phyloP scores from a whole-genome alignment of 345 rosid genomes.

The Mangifera indica region DNA sequence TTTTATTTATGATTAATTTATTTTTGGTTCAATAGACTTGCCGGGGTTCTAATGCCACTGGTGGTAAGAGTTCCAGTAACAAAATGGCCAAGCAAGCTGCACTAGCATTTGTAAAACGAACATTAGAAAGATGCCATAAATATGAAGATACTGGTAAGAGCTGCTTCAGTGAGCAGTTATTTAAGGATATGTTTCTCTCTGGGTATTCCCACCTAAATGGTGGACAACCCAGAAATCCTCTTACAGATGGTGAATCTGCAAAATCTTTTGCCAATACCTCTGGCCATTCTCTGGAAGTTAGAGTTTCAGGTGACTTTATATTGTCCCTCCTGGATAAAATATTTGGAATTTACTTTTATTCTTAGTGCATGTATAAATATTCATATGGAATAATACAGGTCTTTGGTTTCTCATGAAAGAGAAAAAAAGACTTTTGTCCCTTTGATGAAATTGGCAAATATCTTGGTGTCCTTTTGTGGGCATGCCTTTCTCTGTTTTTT shows the following conservation, averaged over 20 bases:
- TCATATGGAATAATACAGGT: neutral
- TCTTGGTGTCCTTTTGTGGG: constrained; percentile 2
- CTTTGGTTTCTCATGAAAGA: no score
- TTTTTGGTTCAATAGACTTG: constrained; percentile 47
- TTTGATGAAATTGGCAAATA: neutral
- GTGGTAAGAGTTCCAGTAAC: constrained; percentile 75
- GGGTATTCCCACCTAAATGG: constrained; percentile 38
- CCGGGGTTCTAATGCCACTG: constrained; percentile 54
- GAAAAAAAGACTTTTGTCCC: no score
- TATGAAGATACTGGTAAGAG: constrained; percentile 82
- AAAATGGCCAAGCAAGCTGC: constrained; percentile 90
- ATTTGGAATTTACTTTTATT: constrained; percentile 4
- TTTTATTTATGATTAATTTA: constrained; percentile 16
- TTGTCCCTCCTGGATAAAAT: constrained; percentile 14
- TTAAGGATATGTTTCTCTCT: constrained; percentile 57
- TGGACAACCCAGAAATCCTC: constrained; percentile 38
- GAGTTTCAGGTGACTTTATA: constrained; percentile 39
- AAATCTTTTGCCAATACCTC: constrained; percentile 28
- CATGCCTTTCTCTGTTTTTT: constrained; percentile 8
- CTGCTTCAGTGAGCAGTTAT: constrained; percentile 77
- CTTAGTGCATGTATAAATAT: neutral
- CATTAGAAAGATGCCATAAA: constrained; percentile 62
- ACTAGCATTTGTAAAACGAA: constrained; percentile 66
- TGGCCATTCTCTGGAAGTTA: constrained; percentile 33
- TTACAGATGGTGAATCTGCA: constrained; percentile 49